phyloP scores from a whole-genome alignment of 2,329 filamentous ascomycete genomes.

The Aspergillus floridensis region DNA sequence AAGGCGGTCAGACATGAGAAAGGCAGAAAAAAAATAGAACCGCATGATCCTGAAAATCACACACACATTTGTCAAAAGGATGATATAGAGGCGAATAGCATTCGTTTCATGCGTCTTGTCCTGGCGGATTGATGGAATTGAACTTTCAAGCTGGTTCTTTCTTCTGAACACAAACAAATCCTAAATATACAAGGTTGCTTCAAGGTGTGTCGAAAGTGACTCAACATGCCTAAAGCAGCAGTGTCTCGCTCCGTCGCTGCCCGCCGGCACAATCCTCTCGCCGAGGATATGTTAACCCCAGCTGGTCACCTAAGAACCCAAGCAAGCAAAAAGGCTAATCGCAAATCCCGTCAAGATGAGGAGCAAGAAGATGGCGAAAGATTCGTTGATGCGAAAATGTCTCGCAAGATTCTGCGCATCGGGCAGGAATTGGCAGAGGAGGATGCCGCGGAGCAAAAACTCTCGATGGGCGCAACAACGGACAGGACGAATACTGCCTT shows the following conservation, averaged over 20 bases:
- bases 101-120: background rate
- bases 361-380: constrained; percentile 61
- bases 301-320: constrained; percentile 70
- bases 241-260: constrained; percentile 55
- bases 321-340: constrained; percentile 66
- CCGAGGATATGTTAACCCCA: constrained; percentile 73
- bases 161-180: background rate
- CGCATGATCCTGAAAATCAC: constrained; percentile 38
- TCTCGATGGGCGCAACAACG: constrained; percentile 38
- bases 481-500: constrained; percentile 63
- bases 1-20: constrained; percentile 17
- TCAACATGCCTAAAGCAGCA: constrained; percentile 74
- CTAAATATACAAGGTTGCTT: background rate
- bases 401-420: constrained; percentile 82
- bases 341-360: constrained; percentile 55
- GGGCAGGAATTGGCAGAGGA: constrained; percentile 87
- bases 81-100: constrained; percentile 5
- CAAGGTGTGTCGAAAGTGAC: background rate
- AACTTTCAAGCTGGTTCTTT: too few species aligned
- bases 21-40: constrained; percentile 30
- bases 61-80: constrained; percentile 25
- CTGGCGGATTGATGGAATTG: background rate
- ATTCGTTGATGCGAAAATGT: constrained; percentile 85
- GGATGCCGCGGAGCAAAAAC: constrained; percentile 56
- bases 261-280: constrained; percentile 83